Evolutionary conservation across 305 asterid genomes (phyloP).

Genomic region (Fraxinus baroniana): DNA sequence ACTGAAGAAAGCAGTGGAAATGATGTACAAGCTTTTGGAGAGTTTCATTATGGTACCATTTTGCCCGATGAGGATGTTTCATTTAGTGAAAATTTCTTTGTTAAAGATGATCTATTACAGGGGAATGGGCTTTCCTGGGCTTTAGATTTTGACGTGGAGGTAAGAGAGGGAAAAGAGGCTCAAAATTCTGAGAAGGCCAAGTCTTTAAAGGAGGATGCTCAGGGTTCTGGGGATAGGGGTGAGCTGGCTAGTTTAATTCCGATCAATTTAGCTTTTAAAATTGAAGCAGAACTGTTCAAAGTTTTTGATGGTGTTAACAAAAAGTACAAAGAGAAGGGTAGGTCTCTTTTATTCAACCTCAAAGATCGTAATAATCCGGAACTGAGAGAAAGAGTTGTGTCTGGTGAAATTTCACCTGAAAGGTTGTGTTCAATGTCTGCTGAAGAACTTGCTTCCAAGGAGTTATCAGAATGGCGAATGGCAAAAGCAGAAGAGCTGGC

Average conservation of each 20-base stretch:
- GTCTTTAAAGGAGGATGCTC: constrained; percentile 37
- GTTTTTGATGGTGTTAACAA: constrained; percentile 88
- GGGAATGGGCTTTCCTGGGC: constrained; percentile 99
- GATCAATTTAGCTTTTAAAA: constrained; percentile 52
- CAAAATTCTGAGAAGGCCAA: constrained; percentile 38
- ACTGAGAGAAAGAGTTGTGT: constrained; percentile 80
- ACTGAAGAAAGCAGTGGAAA: constrained; percentile 36
- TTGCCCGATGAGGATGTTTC: constrained; percentile 71
- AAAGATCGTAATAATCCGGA: constrained; percentile 94
- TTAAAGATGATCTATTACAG: constrained; percentile 91
- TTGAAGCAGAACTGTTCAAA: constrained; percentile 79
- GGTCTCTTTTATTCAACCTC: constrained; percentile 65
- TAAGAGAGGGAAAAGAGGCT: constrained; percentile 46
- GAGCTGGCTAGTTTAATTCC: constrained; percentile 43
- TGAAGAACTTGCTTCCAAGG: constrained; percentile 99
- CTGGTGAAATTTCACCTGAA: constrained; percentile 82
- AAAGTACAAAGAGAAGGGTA: constrained; percentile 93
- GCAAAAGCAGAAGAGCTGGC: constrained; percentile 95
- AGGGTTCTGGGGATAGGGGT: constrained; percentile 15
- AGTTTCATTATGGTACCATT: constrained; percentile 44
- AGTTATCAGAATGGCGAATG: constrained; percentile 92
- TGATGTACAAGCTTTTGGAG: constrained; percentile 44
- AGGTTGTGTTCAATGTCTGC: constrained; percentile 92
- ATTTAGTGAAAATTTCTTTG: constrained; percentile 72
- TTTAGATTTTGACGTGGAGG: constrained; percentile 64